phyloP scores from a whole-genome alignment of 2,329 filamentous ascomycete genomes.

The Aspergillaceae sp. region DNA sequence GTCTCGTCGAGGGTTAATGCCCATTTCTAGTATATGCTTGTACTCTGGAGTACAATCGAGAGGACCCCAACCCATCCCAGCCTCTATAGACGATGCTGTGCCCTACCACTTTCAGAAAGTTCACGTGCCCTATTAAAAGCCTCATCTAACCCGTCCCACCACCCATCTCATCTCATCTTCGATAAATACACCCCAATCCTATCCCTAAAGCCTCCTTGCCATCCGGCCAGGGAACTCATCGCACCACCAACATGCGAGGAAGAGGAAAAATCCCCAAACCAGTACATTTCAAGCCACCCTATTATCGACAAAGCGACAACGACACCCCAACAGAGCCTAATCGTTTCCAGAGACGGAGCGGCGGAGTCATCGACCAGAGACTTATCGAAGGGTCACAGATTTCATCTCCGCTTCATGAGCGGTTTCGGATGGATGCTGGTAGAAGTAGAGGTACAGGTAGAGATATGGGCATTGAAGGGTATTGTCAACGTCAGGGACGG shows the following conservation, averaged over 20 bases:
- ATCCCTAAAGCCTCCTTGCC: not conserved
- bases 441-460: too few relatives aligned
- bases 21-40: too few relatives aligned
- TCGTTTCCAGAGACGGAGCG: conserved; percentile 5
- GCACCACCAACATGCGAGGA: not conserved
- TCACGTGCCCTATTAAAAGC: not conserved
- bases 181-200: conserved; percentile 5
- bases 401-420: conserved; percentile 1
- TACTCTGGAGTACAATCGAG: too few relatives aligned
- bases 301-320: conserved; percentile 5
- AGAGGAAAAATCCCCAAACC: not conserved
- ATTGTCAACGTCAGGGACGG: not conserved
- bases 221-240: not conserved
- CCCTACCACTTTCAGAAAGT: not conserved
- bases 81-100: not conserved
- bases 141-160: not conserved
- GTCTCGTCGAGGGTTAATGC: too few relatives aligned
- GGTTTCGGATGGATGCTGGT: not conserved
- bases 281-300: not conserved
- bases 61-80: too few relatives aligned
- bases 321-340: not conserved
- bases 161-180: not conserved
- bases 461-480: not conserved
- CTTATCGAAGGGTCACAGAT: conserved; percentile 17
- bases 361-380: conserved; percentile 13